phyloP scores from a whole-genome alignment of 495 filamentous ascomycete species.

The Penicillium verhagenii region DNA sequence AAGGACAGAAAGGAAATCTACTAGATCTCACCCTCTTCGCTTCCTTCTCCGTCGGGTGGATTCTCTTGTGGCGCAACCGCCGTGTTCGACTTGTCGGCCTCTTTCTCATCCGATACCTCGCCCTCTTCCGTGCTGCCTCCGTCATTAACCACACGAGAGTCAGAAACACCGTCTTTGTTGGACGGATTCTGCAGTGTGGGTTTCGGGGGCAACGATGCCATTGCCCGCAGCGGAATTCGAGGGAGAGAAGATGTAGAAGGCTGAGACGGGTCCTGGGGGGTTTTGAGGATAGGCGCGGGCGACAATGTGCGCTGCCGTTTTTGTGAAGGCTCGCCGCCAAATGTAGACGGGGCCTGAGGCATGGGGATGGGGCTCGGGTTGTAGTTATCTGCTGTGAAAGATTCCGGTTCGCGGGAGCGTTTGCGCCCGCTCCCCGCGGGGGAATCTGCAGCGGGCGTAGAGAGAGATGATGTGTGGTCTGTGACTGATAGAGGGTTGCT shows the following conservation, averaged over 20 bases:
- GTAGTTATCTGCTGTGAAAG: conserved; percentile 14
- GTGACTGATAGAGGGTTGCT: conserved; percentile 15
- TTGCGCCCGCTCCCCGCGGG: conserved; percentile 35
- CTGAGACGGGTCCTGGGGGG: background rate
- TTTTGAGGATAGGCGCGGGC: conserved; percentile 10
- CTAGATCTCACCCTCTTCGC: conserved; percentile 48
- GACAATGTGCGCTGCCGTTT: conserved; percentile 43
- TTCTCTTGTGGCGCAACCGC: background rate
- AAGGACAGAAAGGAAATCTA: background rate
- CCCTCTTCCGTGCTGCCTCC: conserved; percentile 25
- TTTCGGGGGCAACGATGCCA: conserved; percentile 2
- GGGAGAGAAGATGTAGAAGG: conserved; percentile 12
- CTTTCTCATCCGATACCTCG: conserved; percentile 16
- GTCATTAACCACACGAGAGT: background rate
- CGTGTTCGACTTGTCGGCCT: background rate
- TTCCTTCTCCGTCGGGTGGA: conserved; percentile 30
- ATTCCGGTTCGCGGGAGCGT: conserved; percentile 45
- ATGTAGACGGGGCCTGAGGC: conserved; percentile 7
- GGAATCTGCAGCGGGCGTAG: conserved; percentile 19
- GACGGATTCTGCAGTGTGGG: background rate
- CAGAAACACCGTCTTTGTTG: background rate
- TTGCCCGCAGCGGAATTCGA: conserved; percentile 22
- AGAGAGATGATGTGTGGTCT: conserved; percentile 15
- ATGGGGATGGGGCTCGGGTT: conserved; percentile 4
- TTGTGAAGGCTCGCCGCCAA: conserved; percentile 36